Percentiles rank a stretch among this genome's conserved stretches.
Conservation (phyloP, 148 eudicot species). For the Silene uniflora region DNA sequence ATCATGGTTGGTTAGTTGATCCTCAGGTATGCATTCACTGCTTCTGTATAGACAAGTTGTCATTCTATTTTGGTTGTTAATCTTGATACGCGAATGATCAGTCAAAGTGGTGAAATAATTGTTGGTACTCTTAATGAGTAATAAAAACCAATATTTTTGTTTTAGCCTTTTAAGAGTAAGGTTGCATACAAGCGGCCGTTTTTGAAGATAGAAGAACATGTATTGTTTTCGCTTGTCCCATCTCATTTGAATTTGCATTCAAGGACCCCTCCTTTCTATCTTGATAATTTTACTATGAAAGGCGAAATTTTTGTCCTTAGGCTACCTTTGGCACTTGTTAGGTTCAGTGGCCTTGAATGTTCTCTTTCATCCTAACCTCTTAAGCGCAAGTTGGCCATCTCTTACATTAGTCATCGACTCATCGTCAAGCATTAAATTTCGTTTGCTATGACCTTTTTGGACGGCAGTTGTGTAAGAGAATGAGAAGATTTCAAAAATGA, state of each 20-base stretch:
- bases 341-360: background rate
- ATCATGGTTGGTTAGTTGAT: slow-evolving; percentile 98
- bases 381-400: background rate
- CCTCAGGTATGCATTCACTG: slow-evolving; percentile 61
- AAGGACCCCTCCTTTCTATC: background rate
- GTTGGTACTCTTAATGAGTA: background rate
- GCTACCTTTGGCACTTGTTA: background rate
- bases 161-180: background rate
- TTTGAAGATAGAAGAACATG: background rate
- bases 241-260: background rate
- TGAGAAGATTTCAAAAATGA: background rate
- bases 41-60: background rate
- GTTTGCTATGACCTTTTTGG: background rate
- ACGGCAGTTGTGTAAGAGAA: background rate
- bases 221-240: background rate
- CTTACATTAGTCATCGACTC: background rate
- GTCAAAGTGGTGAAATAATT: background rate
- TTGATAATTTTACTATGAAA: background rate
- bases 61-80: background rate
- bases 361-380: background rate
- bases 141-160: background rate
- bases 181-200: background rate
- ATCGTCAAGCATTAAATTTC: background rate
- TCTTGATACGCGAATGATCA: background rate
- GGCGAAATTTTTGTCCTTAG: background rate